phyloP scores from a whole-genome alignment of 2,329 filamentous ascomycete species.

The Alternaria conjuncta region DNA sequence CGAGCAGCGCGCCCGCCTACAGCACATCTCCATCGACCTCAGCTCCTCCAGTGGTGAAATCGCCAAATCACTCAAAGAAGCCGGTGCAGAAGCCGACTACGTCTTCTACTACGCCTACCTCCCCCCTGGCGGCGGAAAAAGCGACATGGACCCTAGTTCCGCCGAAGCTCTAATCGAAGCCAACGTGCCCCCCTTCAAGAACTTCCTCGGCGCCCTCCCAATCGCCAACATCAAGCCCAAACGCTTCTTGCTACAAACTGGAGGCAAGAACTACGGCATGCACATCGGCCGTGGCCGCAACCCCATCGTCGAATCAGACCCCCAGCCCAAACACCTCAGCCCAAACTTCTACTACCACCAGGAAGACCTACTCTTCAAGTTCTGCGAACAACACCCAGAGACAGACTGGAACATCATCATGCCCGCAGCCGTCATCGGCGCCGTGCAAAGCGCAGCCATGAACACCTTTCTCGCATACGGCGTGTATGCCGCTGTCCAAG shows the following conservation, averaged over 20 bases:
- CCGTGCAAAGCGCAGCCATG: constrained; percentile 14
- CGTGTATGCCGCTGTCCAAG: constrained; percentile 15
- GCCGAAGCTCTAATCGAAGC: constrained; percentile 11
- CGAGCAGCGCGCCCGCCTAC: constrained; percentile 14
- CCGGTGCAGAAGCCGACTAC: constrained; percentile 2
- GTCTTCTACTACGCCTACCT: constrained; percentile 25
- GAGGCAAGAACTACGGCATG: constrained; percentile 18
- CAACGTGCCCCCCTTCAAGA: constrained; percentile 15
- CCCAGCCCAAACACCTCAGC: constrained; percentile 16
- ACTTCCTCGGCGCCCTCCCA: constrained; percentile 12
- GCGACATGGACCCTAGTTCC: constrained; percentile 7
- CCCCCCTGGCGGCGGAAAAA: constrained; percentile 6
- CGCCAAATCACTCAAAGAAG: constrained; percentile 7
- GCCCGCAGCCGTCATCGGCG: constrained; percentile 11
- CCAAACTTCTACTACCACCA: constrained; percentile 24
- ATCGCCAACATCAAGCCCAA: constrained; percentile 11
- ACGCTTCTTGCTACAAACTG: constrained; percentile 19
- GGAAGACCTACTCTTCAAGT: constrained; percentile 12
- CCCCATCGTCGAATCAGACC: constrained; percentile 19
- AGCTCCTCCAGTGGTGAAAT: constrained; percentile 6
- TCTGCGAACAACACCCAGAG: constrained; percentile 8
- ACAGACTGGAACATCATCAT: constrained; percentile 15
- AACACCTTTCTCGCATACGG: constrained; percentile 12
- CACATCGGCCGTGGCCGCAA: constrained; percentile 17
- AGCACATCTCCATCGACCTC: constrained; percentile 19